phyloP scores from a whole-genome alignment of 2,329 filamentous ascomycete genomes.

The Alternaria infectoria region DNA sequence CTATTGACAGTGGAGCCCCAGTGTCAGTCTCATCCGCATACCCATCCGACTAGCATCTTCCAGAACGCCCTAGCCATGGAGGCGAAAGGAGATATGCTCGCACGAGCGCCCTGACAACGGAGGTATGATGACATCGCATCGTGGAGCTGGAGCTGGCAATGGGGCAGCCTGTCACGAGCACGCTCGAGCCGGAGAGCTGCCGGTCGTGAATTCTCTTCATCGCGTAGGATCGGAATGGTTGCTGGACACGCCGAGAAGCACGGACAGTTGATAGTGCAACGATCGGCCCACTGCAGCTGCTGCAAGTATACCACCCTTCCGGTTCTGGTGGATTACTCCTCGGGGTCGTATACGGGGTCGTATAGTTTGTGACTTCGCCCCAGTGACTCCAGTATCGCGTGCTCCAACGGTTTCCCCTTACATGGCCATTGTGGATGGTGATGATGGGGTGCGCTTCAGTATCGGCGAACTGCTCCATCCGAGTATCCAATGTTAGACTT shows the following conservation, averaged over 20 bases:
- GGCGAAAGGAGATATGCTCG: conserved; percentile 21
- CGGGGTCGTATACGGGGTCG: background rate
- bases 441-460: background rate
- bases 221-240: conserved; percentile 20
- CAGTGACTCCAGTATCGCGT: background rate
- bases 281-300: conserved; percentile 16
- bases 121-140: conserved; percentile 29
- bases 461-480: background rate
- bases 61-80: conserved; percentile 14
- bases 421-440: background rate
- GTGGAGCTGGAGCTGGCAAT: conserved; percentile 10
- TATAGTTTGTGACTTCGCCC: background rate
- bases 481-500: background rate
- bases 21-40: conserved; percentile 22
- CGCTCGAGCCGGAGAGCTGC: conserved; percentile 12
- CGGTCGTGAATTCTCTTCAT: conserved; percentile 17
- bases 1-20: conserved; percentile 30
- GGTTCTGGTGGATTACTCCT: background rate
- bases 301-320: conserved; percentile 5
- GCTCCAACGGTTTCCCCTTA: background rate
- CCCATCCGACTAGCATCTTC: conserved; percentile 19
- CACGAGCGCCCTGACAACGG: conserved; percentile 25
- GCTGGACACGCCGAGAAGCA: conserved; percentile 16
- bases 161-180: conserved; percentile 15
- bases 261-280: conserved; percentile 11